Evolutionary conservation across 2,329 filamentous ascomycete species (phyloP).

Genomic region (Fusarium sp.): DNA sequence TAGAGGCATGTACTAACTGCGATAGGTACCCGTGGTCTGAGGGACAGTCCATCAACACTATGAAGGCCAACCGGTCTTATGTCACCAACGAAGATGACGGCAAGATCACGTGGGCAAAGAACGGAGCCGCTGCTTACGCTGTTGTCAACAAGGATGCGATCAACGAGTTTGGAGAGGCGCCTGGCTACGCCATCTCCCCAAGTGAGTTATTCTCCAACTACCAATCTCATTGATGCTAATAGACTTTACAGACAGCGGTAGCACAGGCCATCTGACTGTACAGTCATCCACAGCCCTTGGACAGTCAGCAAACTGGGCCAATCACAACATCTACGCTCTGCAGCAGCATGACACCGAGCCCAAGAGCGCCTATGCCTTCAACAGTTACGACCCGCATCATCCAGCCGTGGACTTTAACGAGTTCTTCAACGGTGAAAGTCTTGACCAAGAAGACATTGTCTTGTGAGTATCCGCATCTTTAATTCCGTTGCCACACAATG

Average conservation of each 20-base stretch:
- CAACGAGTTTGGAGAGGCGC: conserved; percentile 65
- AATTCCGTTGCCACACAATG: no score
- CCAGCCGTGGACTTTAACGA: conserved; percentile 50
- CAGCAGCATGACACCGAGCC: conserved; percentile 67
- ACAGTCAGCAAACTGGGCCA: conserved; percentile 63
- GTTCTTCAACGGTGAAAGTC: conserved; percentile 32
- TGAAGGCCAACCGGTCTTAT: conserved; percentile 61
- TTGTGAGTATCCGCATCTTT: conserved; percentile 6
- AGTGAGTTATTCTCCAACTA: neutral
- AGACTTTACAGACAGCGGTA: conserved; percentile 13
- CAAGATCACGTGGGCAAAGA: conserved; percentile 63
- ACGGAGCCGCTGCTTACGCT: conserved; percentile 61
- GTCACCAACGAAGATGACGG: conserved; percentile 59
- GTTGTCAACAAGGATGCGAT: conserved; percentile 64
- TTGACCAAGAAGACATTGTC: conserved; percentile 33
- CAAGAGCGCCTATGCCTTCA: conserved; percentile 59
- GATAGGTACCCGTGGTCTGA: conserved; percentile 60
- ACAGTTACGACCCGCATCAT: conserved; percentile 59
- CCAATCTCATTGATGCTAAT: conserved; percentile 10
- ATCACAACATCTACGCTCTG: conserved; percentile 65
- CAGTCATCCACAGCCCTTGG: conserved; percentile 61
- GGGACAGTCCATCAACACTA: conserved; percentile 62
- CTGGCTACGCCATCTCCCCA: conserved; percentile 55
- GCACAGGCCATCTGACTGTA: conserved; percentile 60
- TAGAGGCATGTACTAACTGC: no score